A percentile compares a stretch with the other conserved stretches of the same genome.
phyloP scores from a whole-genome alignment of 768 basidiomycete genomes.

The Cystofilobasidium macerans region DNA sequence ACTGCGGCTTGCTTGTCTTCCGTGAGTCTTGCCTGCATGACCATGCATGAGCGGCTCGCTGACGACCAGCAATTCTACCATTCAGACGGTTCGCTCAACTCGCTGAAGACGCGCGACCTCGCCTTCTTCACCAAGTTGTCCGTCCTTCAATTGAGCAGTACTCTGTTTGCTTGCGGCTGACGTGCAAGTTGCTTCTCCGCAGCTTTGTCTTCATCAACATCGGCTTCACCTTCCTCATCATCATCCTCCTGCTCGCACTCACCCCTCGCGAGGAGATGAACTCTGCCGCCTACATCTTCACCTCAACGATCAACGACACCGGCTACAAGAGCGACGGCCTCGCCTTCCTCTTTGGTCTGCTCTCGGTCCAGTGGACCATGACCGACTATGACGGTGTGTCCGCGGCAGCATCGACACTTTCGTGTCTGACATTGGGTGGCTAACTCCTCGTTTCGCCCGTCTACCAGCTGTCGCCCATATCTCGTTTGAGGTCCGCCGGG shows the following conservation, averaged over 20 bases:
- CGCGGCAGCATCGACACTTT: slow-evolving; percentile 27
- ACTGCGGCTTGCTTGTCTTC: slow-evolving; percentile 59
- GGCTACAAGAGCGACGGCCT: slow-evolving; percentile 68
- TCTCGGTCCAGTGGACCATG: slow-evolving; percentile 69
- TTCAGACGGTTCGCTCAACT: slow-evolving; percentile 27
- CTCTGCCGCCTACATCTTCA: slow-evolving; percentile 65
- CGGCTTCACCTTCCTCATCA: slow-evolving; percentile 55
- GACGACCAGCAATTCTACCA: slow-evolving; percentile 14
- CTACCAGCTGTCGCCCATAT: slow-evolving; percentile 30
- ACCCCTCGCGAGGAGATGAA: slow-evolving; percentile 61
- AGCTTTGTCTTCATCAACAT: slow-evolving; percentile 76
- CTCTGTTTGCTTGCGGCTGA: not conserved
- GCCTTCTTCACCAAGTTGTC: slow-evolving; percentile 53
- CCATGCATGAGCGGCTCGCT: slow-evolving; percentile 34
- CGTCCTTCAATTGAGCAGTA: slow-evolving; percentile 14
- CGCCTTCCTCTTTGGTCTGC: slow-evolving; percentile 70
- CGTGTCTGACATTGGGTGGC: not conserved
- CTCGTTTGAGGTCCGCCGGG: slow-evolving; percentile 68
- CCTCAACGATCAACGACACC: slow-evolving; percentile 61
- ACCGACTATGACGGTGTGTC: slow-evolving; percentile 35
- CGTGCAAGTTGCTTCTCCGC: slow-evolving; percentile 5
- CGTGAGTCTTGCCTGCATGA: slow-evolving; percentile 47
- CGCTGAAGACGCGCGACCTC: slow-evolving; percentile 55
- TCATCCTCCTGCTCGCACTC: slow-evolving; percentile 67
- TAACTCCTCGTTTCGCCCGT: not conserved